Base-by-base conservation (phyloP, 768 basidiomycete genomes). In the Suillus spraguei region DNA sequence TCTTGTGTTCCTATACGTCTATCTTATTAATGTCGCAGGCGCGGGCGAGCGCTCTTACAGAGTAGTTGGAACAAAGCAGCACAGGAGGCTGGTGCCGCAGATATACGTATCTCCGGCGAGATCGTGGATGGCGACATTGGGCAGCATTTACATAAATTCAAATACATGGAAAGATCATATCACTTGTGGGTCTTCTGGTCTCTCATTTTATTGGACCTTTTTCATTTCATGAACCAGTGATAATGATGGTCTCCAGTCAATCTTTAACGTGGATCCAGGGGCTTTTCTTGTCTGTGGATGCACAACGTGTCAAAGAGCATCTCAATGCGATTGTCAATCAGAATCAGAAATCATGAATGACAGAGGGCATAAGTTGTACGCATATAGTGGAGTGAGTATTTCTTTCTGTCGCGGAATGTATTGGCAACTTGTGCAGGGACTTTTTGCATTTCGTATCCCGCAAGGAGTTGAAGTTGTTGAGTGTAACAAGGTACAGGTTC, bases 391-490 rank as follows among this genome's bases (percentile, higher is more conserved):
- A 63, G 73, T 80, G 39, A 80, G 80, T 63, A 38, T 71, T 13
- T 22, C 14, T 44, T 0, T 53, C 14, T 54, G 32, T 13, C n/a
- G 16, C 4, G 8, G 9, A 49, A 52, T 11, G 20, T 50, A 8
- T 55, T 71, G 14, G 66, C 53, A 32, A 33, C 59, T 7, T 44
- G 24, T 49, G 10, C 55, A 89, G 88, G 82, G 84, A 22, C 69
- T 84, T 8, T 87, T 84, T 67, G 72, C 73, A 2, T 84, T 86
- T 67, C 72, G 76, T 11, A 60, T 77, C 1, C 73, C 71, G 32
- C 76, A 70, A 16, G 84, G 84, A 0, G 68, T 74, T 0, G 84
- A 87, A 54, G 84, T 88, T 13, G 79, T 89, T 6, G 89, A 91
- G 70, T 91, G 89, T 64, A 91, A 89, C 65, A 75, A 80, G 70